Conservation (phyloP, 768 basidiomycete species). For the Butyriboletus loyo region DNA sequence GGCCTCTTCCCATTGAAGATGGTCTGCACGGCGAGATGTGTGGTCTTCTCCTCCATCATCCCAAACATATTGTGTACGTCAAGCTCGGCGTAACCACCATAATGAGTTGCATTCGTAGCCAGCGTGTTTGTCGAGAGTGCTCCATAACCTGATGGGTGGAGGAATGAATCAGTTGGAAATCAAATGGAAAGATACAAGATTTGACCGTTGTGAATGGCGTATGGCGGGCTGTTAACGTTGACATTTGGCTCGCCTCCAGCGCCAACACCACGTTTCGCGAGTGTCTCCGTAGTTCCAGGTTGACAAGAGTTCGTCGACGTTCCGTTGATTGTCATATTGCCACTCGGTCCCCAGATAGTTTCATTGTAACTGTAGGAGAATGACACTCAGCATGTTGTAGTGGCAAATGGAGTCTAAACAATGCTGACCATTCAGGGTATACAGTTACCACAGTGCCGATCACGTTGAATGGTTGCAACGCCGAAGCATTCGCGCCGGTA, state of each 20-base stretch:
- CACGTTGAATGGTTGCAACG: slow-evolving; percentile 51
- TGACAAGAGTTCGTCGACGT: slow-evolving; percentile 48
- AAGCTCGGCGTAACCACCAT: slow-evolving; percentile 56
- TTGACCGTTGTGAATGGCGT: slow-evolving; percentile 70
- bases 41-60: slow-evolving; percentile 66
- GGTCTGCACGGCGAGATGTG: slow-evolving; percentile 54
- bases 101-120: slow-evolving; percentile 71
- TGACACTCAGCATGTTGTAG: neutral
- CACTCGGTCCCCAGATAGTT: slow-evolving; percentile 61
- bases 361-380: slow-evolving; percentile 51
- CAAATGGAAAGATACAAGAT: neutral
- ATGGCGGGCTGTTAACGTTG: slow-evolving; percentile 58
- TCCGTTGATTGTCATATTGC: slow-evolving; percentile 73
- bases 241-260: slow-evolving; percentile 46
- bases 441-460: slow-evolving; percentile 50
- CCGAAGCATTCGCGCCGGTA: slow-evolving; percentile 52
- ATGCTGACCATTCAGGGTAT: slow-evolving; percentile 65
- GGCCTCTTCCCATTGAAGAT: slow-evolving; percentile 60
- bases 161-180: neutral
- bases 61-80: slow-evolving; percentile 74
- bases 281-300: slow-evolving; percentile 5
- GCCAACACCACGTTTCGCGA: slow-evolving; percentile 47
- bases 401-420: neutral
- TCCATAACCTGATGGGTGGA: slow-evolving; percentile 40
- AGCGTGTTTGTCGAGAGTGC: slow-evolving; percentile 53